Evolutionary conservation across 345 rosid species (phyloP).

Genomic region (Microthlaspi erraticum): DNA sequence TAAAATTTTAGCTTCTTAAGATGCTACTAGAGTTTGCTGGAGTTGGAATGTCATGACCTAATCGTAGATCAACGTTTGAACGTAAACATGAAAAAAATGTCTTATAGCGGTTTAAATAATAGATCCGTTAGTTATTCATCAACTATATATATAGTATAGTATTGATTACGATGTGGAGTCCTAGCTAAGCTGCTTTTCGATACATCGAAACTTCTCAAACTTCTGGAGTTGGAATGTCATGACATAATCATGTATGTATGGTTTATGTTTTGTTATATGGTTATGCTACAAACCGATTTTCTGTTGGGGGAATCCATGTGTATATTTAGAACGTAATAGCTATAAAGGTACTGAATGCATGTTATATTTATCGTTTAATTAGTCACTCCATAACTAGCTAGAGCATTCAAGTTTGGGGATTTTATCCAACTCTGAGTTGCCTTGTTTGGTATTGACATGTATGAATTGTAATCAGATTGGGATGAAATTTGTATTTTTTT

Average conservation of each 20-base stretch:
- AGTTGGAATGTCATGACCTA: neutral
- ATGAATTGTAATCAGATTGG: neutral
- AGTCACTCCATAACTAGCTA: slow-evolving; percentile 2
- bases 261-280: too few species aligned
- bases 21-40: neutral
- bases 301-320: slow-evolving; percentile 26
- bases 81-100: neutral
- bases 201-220: too few species aligned
- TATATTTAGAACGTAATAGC: slow-evolving; percentile 17
- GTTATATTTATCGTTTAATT: too few species aligned
- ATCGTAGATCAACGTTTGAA: neutral
- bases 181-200: neutral
- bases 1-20: neutral
- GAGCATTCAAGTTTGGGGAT: neutral
- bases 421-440: slow-evolving; percentile 6
- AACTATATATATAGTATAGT: neutral
- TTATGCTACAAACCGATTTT: slow-evolving; percentile 13
- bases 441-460: neutral
- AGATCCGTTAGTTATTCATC: neutral
- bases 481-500: neutral
- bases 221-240: too few species aligned
- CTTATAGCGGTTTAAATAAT: neutral
- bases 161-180: neutral
- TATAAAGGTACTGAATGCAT: neutral
- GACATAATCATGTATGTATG: too few species aligned